These are phyloP conservation scores for Phytophthora palmivora DNA, from an alignment of 352 stramenopile species.

Conservation along the genomic window DNA sequence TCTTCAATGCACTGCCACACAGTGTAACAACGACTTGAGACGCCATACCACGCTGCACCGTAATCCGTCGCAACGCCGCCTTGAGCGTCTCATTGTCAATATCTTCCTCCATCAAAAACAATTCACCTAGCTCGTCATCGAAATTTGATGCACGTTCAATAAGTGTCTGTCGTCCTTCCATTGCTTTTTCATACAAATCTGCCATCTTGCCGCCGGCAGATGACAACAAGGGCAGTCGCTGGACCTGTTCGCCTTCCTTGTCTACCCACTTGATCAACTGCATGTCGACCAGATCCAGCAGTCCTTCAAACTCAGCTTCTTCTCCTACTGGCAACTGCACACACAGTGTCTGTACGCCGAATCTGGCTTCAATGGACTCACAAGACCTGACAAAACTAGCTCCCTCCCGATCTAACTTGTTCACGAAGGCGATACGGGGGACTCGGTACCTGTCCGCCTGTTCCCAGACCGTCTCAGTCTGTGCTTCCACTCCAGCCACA, in stretches of 20 bases:
- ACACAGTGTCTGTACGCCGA: conserved; percentile 65
- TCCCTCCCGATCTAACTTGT: conserved; percentile 97
- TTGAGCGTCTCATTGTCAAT: conserved; percentile 58
- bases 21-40: conserved; percentile 61
- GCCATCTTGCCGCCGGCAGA: conserved; percentile 54
- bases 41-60: conserved; percentile 51
- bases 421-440: conserved; percentile 96
- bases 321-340: conserved; percentile 75
- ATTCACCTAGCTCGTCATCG: conserved; percentile 75
- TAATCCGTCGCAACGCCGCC: conserved; percentile 69
- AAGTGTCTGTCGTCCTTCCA: conserved; percentile 55
- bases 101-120: conserved; percentile 80
- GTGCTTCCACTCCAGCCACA: conserved; percentile 95
- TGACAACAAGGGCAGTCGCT: conserved; percentile 56
- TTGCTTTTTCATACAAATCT: conserved; percentile 51
- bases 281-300: conserved; percentile 78
- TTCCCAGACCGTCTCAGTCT: conserved; percentile 89
- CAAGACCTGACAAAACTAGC: conserved; percentile 94
- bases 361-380: conserved; percentile 64
- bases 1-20: conserved; percentile 77
- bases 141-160: conserved; percentile 74
- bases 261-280: conserved; percentile 71
- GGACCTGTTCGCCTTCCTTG: conserved; percentile 61
- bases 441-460: conserved; percentile 79
- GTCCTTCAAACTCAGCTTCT: conserved; percentile 64